Percentiles rank a stretch among this genome's conserved stretches.
These are phyloP conservation scores for Sphagnurus paluster DNA, from an alignment of 1,284 basidiomycete species.

Conservation along the genomic window DNA sequence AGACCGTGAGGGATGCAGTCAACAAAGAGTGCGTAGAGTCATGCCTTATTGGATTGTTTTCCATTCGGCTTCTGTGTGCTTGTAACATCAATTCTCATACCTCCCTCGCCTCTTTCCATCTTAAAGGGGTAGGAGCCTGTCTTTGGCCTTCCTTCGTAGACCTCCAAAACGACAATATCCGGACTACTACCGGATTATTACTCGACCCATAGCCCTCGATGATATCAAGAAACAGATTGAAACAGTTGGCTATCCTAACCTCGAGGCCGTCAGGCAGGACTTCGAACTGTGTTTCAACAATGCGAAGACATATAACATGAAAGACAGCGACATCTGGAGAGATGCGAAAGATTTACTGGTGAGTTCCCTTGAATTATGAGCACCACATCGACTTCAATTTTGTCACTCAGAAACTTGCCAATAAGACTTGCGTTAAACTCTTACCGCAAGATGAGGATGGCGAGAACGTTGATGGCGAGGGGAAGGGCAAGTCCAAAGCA, in stretches of 20 bases:
- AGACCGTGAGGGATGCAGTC: slow-evolving; percentile 73
- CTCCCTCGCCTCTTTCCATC: slow-evolving; percentile 24
- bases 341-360: slow-evolving; percentile 75
- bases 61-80: slow-evolving; percentile 16
- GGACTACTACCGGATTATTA: slow-evolving; percentile 85
- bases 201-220: slow-evolving; percentile 79
- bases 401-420: slow-evolving; percentile 58
- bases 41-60: slow-evolving; percentile 38
- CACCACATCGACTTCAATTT: neutral
- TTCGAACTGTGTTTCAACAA: slow-evolving; percentile 89
- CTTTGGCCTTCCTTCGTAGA: slow-evolving; percentile 73
- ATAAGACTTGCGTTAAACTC: slow-evolving; percentile 63
- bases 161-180: slow-evolving; percentile 80
- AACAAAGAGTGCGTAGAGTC: slow-evolving; percentile 76
- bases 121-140: slow-evolving; percentile 63
- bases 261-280: slow-evolving; percentile 77
- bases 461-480: slow-evolving; percentile 40
- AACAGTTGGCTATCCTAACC: slow-evolving; percentile 58
- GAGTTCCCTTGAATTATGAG: slow-evolving; percentile 15
- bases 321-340: slow-evolving; percentile 82
- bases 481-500: slow-evolving; percentile 54
- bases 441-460: slow-evolving; percentile 49
- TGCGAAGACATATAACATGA: slow-evolving; percentile 87
- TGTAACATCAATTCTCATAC: slow-evolving; percentile 24
- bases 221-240: slow-evolving; percentile 84